These are phyloP conservation scores for Neofusicoccum ribis DNA, from an alignment of 2,329 filamentous ascomycete genomes.

Conservation along the genomic window DNA sequence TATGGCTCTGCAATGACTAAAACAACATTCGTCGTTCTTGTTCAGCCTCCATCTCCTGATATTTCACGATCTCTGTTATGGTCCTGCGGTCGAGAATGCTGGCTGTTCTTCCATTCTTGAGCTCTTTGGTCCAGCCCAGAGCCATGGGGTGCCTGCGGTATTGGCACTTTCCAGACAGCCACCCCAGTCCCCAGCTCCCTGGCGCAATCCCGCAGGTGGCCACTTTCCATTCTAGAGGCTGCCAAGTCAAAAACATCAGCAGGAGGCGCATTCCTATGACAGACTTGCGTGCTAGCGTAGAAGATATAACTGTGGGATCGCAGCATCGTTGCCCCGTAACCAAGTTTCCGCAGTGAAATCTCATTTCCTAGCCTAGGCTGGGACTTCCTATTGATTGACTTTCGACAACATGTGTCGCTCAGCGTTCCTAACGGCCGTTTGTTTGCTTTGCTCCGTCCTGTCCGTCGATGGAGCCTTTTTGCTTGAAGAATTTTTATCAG, in stretches of 20 bases:
- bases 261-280: neutral
- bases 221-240: neutral
- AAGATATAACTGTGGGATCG: constrained; percentile 1
- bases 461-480: neutral
- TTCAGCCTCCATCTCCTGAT: neutral
- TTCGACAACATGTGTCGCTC: neutral
- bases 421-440: neutral
- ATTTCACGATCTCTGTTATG: neutral
- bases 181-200: neutral
- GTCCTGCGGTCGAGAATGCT: neutral
- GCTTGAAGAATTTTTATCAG: neutral
- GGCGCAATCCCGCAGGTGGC: neutral
- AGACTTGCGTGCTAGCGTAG: neutral
- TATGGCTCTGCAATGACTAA: too few species aligned
- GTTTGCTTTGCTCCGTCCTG: neutral
- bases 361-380: neutral
- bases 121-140: neutral
- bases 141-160: neutral
- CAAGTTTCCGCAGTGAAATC: constrained; percentile 18
- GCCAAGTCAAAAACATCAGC: neutral
- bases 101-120: neutral
- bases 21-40: neutral
- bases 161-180: neutral
- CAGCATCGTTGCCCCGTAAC: constrained; percentile 4
- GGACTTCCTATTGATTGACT: neutral